These are phyloP conservation scores for Quillaja saponaria DNA, from an alignment of 306 rosid genomes.

Conservation along the genomic window DNA sequence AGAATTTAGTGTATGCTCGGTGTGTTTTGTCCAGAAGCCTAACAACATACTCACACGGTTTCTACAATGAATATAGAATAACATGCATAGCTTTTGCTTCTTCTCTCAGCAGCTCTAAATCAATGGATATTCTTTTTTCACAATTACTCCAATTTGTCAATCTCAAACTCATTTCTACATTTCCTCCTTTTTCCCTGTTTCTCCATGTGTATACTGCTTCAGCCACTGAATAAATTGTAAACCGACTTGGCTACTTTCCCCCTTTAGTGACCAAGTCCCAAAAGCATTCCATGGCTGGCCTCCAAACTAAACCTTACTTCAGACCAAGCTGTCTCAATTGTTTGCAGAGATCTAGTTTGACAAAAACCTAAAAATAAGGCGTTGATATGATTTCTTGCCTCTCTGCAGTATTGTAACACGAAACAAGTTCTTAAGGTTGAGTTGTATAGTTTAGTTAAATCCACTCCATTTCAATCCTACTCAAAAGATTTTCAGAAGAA, in stretches of 20 bases:
- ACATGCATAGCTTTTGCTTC: not conserved
- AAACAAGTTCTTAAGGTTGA: conserved; percentile 19
- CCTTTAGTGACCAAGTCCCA: too few relatives aligned
- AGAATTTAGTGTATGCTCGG: too few relatives aligned
- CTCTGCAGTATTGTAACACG: too few relatives aligned
- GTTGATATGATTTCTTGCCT: too few relatives aligned
- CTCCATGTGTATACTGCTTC: not conserved
- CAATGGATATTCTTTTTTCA: not conserved
- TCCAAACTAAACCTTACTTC: not conserved
- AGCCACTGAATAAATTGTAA: not conserved
- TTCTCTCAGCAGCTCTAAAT: not conserved
- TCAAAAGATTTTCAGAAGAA: too few relatives aligned
- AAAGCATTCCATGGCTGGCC: not conserved
- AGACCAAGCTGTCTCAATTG: conserved; percentile 10
- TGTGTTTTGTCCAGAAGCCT: too few relatives aligned
- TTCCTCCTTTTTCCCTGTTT: not conserved
- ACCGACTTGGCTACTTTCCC: not conserved
- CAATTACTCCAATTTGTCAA: not conserved
- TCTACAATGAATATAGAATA: not conserved
- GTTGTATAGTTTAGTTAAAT: too few relatives aligned
- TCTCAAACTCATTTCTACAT: not conserved
- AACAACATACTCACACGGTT: too few relatives aligned
- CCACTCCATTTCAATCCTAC: conserved; percentile 19
- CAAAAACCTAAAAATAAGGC: not conserved
- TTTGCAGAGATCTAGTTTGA: conserved; percentile 26